Evolutionary conservation across 2,329 filamentous ascomycete genomes (phyloP).

Genomic region (Xylariaceae sp.): DNA sequence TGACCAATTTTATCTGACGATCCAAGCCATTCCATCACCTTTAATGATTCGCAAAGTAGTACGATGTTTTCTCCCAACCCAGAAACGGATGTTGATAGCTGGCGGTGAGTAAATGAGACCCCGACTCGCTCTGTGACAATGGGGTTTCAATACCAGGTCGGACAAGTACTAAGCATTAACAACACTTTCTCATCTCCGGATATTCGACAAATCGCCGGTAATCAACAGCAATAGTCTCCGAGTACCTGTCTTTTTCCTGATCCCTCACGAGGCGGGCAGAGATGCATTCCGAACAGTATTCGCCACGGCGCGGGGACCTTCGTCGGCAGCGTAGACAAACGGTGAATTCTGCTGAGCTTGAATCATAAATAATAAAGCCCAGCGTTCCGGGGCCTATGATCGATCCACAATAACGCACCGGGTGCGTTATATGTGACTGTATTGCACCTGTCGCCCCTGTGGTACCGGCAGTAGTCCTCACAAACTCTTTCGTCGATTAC

Average conservation of each 20-base stretch:
- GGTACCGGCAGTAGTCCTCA: not conserved
- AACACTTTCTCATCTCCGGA: constrained; percentile 9
- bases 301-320: constrained; percentile 11
- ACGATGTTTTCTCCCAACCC: too few relatives aligned
- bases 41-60: too few relatives aligned
- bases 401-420: constrained; percentile 19
- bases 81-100: too few relatives aligned
- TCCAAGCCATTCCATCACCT: too few relatives aligned
- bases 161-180: constrained; percentile 8
- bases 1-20: too few relatives aligned
- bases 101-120: constrained; percentile 13
- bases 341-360: not conserved
- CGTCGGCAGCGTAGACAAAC: not conserved
- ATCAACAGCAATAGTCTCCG: not conserved
- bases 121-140: not conserved
- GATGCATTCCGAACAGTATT: constrained; percentile 23
- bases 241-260: constrained; percentile 2
- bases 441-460: constrained; percentile 12
- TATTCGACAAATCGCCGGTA: constrained; percentile 4
- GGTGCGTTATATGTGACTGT: constrained; percentile 28
- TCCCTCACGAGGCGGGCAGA: constrained; percentile 3
- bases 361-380: not conserved
- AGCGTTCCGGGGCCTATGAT: not conserved
- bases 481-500: constrained; percentile 20
- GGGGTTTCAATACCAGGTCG: not conserved